Evolutionary conservation across 768 basidiomycete species (phyloP), one percentile per base, ranked within the genome.

Genomic region (Chiua virens): DNA sequence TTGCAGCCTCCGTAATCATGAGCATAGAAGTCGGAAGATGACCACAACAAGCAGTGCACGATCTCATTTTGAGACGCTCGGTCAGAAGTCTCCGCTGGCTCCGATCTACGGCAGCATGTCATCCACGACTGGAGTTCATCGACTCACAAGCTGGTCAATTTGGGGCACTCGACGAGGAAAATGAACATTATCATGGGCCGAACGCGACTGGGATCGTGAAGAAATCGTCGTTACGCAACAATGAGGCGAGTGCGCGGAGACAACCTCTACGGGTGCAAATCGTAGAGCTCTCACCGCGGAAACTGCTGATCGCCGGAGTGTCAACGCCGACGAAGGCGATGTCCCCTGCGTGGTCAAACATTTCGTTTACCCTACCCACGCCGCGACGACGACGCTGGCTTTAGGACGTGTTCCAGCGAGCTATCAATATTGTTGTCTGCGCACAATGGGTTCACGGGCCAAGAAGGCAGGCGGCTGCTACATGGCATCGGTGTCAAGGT

Each of bases 351-450:
- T 73, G 79, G 53, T 80, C 79, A 11, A 77, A 78, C 34, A 72
- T 74, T 7, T 71, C 78, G 38, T 71, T 74, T n/a, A 70, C 73
- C 3, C 71, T 73, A n/a, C 71, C 76, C 3, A 69, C 75, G 39
- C 69, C 79, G 27, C 74, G 75, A 48, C 70, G 71, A 70, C 81
- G 82, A 54, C 81, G 78, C 45, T 98, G 95, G 96, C 81, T 99
- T 55, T 83, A 83, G 39, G 89, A 85, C 60, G 79, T 97, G 36
- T 95, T 98, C 83, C 89, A 0, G 73, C 81, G 27, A 76, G 71
- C 25, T 82, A 81, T 60, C 63, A 65, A n/a, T n/a, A 22, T 73
- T 94, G 13, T 67, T 81, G 38, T 91, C 87, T 5, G 68, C 75
- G 14, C 75, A 79, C 49, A 81, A 86, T 51, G 68, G 76, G 13